A percentile compares a stretch with the other conserved stretches of the same genome.
These are phyloP conservation scores for Naematelia encephala DNA, from an alignment of 768 basidiomycete genomes.

Conservation along the genomic window DNA sequence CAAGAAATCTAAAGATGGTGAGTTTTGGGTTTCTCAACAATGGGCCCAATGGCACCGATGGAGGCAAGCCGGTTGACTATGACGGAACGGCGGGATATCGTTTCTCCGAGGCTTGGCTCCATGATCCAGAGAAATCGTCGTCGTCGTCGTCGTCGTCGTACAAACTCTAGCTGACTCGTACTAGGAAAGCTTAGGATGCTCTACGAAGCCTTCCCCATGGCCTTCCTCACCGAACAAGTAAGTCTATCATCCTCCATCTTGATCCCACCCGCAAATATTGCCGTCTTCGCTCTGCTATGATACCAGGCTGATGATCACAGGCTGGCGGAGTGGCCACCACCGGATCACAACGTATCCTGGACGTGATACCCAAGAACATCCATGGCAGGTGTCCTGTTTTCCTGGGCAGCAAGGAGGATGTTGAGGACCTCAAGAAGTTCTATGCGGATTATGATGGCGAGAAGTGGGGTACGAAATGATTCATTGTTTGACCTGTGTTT, in stretches of 20 bases:
- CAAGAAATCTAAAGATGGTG: conserved; percentile 82
- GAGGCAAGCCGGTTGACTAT: not conserved
- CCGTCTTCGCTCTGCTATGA: not conserved
- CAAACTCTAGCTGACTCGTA: not conserved
- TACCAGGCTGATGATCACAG: conserved; percentile 52
- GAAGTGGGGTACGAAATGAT: conserved; percentile 21
- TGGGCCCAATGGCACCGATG: not conserved
- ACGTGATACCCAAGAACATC: conserved; percentile 78
- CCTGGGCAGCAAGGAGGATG: conserved; percentile 89
- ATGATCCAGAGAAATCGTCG: not conserved
- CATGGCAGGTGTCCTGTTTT: conserved; percentile 93
- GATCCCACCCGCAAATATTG: not conserved
- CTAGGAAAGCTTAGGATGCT: conserved; percentile 84
- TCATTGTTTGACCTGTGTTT: not conserved
- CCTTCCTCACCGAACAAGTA: conserved; percentile 79
- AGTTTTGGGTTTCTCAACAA: conserved; percentile 1
- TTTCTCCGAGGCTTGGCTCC: not conserved
- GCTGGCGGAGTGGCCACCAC: conserved; percentile 97
- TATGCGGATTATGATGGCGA: conserved; percentile 56
- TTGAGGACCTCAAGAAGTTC: conserved; percentile 81
- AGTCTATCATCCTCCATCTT: not conserved
- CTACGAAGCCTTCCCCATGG: conserved; percentile 98
- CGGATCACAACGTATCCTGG: conserved; percentile 86
- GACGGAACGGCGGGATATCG: not conserved
- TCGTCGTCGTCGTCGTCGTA: no score